A percentile compares a stretch with the other conserved stretches of the same genome.
Conservation (phyloP, 805 yeast genomes). For the Yarrowia divulgata region DNA sequence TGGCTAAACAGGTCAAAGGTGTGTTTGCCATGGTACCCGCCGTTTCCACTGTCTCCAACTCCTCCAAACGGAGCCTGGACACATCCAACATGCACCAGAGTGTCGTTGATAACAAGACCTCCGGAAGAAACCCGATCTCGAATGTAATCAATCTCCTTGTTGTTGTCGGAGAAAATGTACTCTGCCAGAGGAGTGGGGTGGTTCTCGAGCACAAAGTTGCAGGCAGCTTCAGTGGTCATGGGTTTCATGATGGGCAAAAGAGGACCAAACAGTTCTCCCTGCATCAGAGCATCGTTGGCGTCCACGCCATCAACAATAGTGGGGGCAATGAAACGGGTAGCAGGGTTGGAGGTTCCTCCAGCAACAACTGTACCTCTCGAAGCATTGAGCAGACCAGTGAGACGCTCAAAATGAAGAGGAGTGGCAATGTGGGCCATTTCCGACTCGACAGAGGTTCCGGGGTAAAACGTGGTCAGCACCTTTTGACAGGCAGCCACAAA, state of each 20-base stretch:
- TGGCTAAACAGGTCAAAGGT: conserved; percentile 76
- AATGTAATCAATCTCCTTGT: conserved; percentile 60
- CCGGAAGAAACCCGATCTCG: conserved; percentile 70
- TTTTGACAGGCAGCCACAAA: conserved; percentile 56
- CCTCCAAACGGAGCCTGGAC: conserved; percentile 87
- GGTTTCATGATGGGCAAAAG: conserved; percentile 73
- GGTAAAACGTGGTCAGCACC: conserved; percentile 56
- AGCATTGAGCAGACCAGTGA: conserved; percentile 53
- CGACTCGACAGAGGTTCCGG: background rate
- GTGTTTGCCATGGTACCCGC: conserved; percentile 77
- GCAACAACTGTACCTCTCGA: conserved; percentile 43
- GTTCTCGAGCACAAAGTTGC: conserved; percentile 51
- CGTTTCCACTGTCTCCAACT: conserved; percentile 79
- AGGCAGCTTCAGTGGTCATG: conserved; percentile 46
- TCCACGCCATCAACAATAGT: conserved; percentile 67
- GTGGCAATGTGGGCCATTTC: conserved; percentile 69
- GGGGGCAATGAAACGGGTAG: conserved; percentile 66
- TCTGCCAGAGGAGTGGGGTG: conserved; percentile 82
- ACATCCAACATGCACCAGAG: conserved; percentile 71
- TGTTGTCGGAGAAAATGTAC: conserved; percentile 65
- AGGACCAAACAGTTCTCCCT: conserved; percentile 82
- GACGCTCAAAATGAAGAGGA: conserved; percentile 59
- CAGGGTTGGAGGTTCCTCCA: conserved; percentile 45
- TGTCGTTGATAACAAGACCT: conserved; percentile 71
- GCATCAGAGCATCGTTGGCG: conserved; percentile 75